Evolutionary conservation across 2,329 filamentous ascomycete genomes (phyloP).

Genomic region (Knufia fluminis): DNA sequence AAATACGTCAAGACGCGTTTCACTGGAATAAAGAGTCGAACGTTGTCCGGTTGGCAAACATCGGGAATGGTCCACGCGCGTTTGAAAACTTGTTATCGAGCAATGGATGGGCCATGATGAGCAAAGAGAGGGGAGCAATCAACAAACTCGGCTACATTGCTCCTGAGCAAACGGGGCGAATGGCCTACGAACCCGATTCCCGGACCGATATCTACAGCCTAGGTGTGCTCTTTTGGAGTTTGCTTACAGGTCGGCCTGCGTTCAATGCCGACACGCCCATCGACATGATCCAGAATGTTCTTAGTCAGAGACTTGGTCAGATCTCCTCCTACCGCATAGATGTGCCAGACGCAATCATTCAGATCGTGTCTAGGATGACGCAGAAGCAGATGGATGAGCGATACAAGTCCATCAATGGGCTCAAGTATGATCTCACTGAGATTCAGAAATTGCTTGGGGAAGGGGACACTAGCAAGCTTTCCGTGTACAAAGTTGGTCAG

Average conservation of each 20-base stretch:
- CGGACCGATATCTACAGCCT: conserved; percentile 91
- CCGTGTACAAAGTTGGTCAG: conserved; percentile 66
- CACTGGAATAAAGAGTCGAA: conserved; percentile 67
- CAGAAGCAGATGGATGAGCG: conserved; percentile 78
- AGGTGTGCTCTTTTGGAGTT: conserved; percentile 79
- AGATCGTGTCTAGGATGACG: conserved; percentile 85
- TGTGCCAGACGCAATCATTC: conserved; percentile 70
- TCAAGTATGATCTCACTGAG: conserved; percentile 69
- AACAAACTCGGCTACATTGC: conserved; percentile 88
- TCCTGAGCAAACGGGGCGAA: conserved; percentile 85
- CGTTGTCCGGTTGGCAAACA: conserved; percentile 69
- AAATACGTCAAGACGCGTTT: conserved; percentile 83
- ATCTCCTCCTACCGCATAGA: conserved; percentile 71
- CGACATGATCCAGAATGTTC: conserved; percentile 83
- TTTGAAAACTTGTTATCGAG: conserved; percentile 84
- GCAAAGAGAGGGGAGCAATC: conserved; percentile 74
- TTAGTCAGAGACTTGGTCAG: conserved; percentile 67
- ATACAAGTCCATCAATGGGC: conserved; percentile 79
- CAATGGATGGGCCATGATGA: conserved; percentile 75
- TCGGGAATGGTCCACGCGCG: conserved; percentile 75
- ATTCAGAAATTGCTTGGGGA: conserved; percentile 66
- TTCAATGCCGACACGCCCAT: conserved; percentile 73
- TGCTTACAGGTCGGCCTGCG: conserved; percentile 68
- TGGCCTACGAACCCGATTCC: conserved; percentile 84
- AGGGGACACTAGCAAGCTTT: conserved; percentile 62